Conservation (phyloP, 2,329 filamentous ascomycete species). For the Cytospora leucostoma region DNA sequence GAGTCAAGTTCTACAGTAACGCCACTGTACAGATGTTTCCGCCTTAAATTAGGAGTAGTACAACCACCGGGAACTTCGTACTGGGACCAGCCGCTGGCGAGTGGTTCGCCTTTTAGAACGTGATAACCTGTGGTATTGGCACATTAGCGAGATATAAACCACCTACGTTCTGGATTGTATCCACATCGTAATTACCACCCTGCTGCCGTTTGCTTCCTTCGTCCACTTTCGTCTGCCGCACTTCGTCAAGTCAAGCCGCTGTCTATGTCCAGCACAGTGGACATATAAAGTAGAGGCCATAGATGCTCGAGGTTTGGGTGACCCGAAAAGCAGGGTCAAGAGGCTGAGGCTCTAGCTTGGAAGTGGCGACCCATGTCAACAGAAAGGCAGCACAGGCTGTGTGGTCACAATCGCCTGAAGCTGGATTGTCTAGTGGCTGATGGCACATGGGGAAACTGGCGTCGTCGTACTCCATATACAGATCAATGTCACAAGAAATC, state of each 20-base stretch:
- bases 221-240: background rate
- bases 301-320: background rate
- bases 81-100: no score
- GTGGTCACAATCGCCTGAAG: conserved; percentile 4
- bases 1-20: no score
- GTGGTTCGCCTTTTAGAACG: no score
- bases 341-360: background rate
- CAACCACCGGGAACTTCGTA: no score
- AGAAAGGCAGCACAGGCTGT: conserved; percentile 11
- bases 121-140: no score
- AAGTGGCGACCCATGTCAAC: conserved; percentile 13
- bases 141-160: no score
- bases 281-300: background rate
- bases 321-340: background rate
- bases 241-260: background rate
- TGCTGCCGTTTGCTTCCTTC: background rate
- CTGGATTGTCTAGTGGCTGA: background rate
- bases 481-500: no score
- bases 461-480: background rate
- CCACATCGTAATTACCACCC: background rate
- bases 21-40: no score
- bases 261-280: conserved; percentile 6
- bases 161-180: background rate
- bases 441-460: conserved; percentile 16
- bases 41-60: no score